Evolutionary conservation across 805 yeast species (phyloP).

Genomic region (Saturnispora halmiae): DNA sequence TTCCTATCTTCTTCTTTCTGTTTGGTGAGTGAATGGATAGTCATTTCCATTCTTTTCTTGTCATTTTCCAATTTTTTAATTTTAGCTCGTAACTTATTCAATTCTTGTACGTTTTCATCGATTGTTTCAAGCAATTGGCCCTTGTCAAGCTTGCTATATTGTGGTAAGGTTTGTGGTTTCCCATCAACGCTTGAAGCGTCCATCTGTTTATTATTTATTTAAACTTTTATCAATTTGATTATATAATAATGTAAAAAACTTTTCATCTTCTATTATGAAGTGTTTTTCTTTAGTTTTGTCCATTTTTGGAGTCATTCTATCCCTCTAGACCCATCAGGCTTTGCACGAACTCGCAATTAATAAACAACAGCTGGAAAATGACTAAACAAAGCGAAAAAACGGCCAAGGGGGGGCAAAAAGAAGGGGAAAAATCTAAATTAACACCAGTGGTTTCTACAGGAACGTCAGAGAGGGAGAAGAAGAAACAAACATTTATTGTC

Average conservation of each 20-base stretch:
- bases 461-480: constrained; percentile 45
- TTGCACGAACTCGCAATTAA: no score
- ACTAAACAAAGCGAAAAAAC: background rate
- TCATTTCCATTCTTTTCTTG: background rate
- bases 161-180: background rate
- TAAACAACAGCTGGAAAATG: no score
- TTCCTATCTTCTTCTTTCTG: constrained; percentile 5
- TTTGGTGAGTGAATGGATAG: background rate
- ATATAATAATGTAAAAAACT: background rate
- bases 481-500: constrained; percentile 74
- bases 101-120: constrained; percentile 37
- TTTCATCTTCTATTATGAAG: no score
- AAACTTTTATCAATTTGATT: background rate
- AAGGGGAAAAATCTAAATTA: background rate
- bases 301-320: no score
- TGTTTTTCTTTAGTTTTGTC: no score
- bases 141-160: constrained; percentile 24
- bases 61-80: constrained; percentile 18
- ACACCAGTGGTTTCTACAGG: constrained; percentile 10
- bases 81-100: constrained; percentile 30
- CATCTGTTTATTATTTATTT: background rate
- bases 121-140: constrained; percentile 31
- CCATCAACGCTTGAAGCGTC: background rate
- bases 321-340: no score
- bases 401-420: background rate